phyloP scores from a whole-genome alignment of 2,329 filamentous ascomycete species.

The Fusarium fracticaudum region DNA sequence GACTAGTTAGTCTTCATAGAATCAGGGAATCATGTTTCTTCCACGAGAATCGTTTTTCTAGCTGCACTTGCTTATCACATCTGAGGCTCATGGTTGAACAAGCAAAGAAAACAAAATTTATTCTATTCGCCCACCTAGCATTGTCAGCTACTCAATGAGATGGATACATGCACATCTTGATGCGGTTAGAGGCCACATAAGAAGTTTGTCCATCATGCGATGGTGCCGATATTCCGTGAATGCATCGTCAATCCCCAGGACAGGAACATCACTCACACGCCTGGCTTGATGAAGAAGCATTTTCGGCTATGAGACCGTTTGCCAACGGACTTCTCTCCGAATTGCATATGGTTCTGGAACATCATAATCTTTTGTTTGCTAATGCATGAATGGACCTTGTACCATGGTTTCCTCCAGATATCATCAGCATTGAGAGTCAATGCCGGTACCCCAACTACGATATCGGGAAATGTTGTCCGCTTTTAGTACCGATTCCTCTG shows the following conservation, averaged over 20 bases:
- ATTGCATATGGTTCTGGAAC: not conserved
- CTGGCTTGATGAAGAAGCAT: no score
- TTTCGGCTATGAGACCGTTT: not conserved
- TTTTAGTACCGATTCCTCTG: not conserved
- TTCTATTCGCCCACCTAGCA: accelerated
- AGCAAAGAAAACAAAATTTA: no score
- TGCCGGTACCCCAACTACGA: not conserved
- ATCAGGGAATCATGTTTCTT: accelerated
- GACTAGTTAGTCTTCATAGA: not conserved
- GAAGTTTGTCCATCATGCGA: not conserved
- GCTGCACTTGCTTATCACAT: accelerated
- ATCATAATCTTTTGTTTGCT: not conserved
- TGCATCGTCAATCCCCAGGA: no score
- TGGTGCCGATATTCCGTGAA: no score
- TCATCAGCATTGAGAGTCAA: not conserved
- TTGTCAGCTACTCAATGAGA: not conserved
- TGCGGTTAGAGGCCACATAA: no score
- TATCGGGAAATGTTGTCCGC: not conserved
- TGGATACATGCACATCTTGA: not conserved
- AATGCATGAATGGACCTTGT: no score
- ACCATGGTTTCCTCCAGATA: not conserved
- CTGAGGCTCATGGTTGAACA: no score
- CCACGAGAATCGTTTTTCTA: not conserved
- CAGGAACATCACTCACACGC: not conserved
- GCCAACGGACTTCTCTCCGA: not conserved